These are phyloP conservation scores for Gnaphalium uliginosum DNA, from an alignment of 129 eudicot genomes.

Conservation along the genomic window DNA sequence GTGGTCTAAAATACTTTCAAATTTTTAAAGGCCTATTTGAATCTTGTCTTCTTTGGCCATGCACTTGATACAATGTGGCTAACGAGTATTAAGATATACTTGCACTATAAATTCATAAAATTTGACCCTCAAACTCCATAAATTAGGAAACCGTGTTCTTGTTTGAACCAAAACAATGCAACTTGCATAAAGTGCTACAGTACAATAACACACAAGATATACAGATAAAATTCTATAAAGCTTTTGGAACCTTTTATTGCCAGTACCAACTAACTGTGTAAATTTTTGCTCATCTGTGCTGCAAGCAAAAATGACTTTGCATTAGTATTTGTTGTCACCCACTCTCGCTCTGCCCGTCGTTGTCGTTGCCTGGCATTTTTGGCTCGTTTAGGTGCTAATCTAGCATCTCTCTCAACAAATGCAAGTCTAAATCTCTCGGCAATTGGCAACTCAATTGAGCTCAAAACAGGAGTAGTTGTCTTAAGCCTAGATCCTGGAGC, in stretches of 20 bases:
- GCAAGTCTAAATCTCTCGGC: conserved; percentile 95
- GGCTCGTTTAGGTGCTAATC: conserved; percentile 93
- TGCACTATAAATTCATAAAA: neutral
- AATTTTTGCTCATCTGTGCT: conserved; percentile 58
- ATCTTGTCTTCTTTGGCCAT: neutral
- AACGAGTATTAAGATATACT: neutral
- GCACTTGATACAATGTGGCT: neutral
- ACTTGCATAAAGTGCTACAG: conserved; percentile 14
- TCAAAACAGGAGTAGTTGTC: conserved; percentile 26
- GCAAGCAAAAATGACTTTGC: conserved; percentile 84
- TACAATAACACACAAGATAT: conserved; percentile 1
- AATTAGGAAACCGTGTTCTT: neutral
- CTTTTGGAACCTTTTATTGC: conserved; percentile 20
- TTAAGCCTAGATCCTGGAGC: conserved; percentile 37
- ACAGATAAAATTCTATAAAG: conserved; percentile 16
- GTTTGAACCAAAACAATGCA: conserved; percentile 4
- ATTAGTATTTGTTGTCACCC: conserved; percentile 55
- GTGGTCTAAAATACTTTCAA: neutral
- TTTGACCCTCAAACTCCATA: neutral
- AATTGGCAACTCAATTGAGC: conserved; percentile 56
- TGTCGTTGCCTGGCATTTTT: conserved; percentile 89
- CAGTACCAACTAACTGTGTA: conserved; percentile 33
- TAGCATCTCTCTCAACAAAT: conserved; percentile 83
- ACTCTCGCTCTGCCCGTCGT: conserved; percentile 77
- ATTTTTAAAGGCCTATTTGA: neutral